A percentile compares a stretch with the other conserved stretches of the same genome.
Evolutionary conservation across 1,284 basidiomycete species (phyloP).

Genomic region (Ceratobasidium sp.): DNA sequence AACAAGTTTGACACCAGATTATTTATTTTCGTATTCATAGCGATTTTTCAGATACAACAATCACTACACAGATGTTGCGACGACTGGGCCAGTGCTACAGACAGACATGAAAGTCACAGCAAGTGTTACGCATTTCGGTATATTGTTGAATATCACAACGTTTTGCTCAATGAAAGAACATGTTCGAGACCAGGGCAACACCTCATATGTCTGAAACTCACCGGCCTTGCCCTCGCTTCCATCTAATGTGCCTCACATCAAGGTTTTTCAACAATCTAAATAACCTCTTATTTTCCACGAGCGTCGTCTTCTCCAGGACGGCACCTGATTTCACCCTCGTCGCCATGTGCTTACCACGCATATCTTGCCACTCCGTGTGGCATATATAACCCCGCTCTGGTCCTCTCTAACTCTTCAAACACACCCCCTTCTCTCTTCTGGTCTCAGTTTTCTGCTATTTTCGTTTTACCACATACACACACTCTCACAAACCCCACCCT

Average conservation of each 20-base stretch:
- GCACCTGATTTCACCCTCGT: constrained; percentile 6
- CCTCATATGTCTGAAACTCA: neutral
- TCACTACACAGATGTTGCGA: no score
- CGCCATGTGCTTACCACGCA: constrained; percentile 37
- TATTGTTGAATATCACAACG: no score
- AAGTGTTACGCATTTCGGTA: no score
- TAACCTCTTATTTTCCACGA: neutral
- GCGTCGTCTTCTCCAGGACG: neutral
- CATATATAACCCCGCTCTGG: constrained; percentile 15
- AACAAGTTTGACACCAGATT: no score
- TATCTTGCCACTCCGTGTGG: neutral
- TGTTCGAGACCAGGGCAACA: constrained; percentile 6
- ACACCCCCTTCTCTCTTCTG: constrained; percentile 20
- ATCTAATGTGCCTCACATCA: neutral
- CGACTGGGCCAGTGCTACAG: no score
- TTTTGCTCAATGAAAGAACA: neutral
- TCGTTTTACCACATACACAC: constrained; percentile 34
- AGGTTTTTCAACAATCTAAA: neutral
- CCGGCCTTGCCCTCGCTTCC: neutral
- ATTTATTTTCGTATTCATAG: no score
- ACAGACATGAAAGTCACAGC: no score
- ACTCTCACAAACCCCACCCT: constrained; percentile 29
- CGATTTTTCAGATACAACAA: no score
- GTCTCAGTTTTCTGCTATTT: neutral
- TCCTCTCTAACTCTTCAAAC: neutral